phyloP scores from a whole-genome alignment of 2,329 filamentous ascomycete genomes.

The Fusarium sp. region DNA sequence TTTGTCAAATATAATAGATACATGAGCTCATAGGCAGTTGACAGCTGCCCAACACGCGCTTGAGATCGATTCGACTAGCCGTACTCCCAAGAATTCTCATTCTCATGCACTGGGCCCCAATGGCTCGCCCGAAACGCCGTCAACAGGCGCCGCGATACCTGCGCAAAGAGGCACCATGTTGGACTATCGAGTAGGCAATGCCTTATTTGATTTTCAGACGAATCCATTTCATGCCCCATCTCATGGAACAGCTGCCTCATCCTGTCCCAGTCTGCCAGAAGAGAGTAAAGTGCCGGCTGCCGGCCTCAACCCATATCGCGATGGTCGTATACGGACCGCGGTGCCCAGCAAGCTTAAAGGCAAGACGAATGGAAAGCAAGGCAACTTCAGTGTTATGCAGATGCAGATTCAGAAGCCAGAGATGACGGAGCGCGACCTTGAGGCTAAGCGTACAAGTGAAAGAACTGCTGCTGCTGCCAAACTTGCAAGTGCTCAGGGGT shows the following conservation, averaged over 20 bases:
- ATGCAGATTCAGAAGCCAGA: constrained; percentile 65
- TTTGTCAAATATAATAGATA: neutral
- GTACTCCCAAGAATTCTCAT: constrained; percentile 1
- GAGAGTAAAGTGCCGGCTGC: neutral
- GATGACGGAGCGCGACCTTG: constrained; percentile 63
- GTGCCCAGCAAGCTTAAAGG: constrained; percentile 73
- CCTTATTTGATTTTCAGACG: constrained; percentile 25
- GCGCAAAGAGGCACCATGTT: neutral
- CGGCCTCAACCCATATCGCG: constrained; percentile 43
- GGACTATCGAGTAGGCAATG: constrained; percentile 17
- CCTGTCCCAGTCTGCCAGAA: neutral
- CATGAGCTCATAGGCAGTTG: constrained; percentile 27
- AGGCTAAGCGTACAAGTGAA: constrained; percentile 72
- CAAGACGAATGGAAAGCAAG: constrained; percentile 66
- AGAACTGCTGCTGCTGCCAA: constrained; percentile 69
- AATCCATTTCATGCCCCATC: constrained; percentile 2
- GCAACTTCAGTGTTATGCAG: constrained; percentile 74
- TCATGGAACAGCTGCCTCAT: constrained; percentile 1
- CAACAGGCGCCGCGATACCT: constrained; percentile 9
- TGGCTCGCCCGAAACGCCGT: constrained; percentile 11
- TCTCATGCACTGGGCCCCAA: constrained; percentile 3
- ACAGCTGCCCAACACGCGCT: constrained; percentile 29
- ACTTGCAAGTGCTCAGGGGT: constrained; percentile 66
- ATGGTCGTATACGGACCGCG: constrained; percentile 62
- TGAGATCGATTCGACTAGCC: constrained; percentile 14